phyloP scores from a whole-genome alignment of 2,329 filamentous ascomycete genomes.

The Fusarium euwallaceae region DNA sequence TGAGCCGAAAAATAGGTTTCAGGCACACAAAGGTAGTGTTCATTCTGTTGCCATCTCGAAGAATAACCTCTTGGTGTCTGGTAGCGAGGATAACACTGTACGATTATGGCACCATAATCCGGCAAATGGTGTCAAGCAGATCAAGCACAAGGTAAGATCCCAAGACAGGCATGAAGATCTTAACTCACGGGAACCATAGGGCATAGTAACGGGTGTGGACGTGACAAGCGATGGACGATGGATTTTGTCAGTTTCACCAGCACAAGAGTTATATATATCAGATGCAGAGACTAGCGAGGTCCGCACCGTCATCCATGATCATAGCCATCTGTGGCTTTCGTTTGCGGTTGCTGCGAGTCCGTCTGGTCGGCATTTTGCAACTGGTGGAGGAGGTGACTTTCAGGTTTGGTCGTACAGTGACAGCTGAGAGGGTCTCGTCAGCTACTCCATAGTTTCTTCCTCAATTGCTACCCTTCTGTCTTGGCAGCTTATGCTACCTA shows the following conservation, averaged over 20 bases:
- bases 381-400: neutral
- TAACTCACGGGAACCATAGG: neutral
- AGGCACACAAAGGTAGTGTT: neutral
- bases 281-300: neutral
- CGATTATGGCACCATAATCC: neutral
- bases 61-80: neutral
- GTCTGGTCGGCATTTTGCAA: neutral
- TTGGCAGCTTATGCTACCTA: neutral
- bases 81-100: neutral
- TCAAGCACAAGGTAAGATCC: neutral
- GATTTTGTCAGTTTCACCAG: neutral
- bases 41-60: neutral
- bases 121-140: neutral
- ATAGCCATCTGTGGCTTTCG: neutral
- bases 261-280: neutral
- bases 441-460: neutral
- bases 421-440: neutral
- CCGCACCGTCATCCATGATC: neutral
- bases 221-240: neutral
- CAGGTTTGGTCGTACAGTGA: neutral
- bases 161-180: neutral
- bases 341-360: neutral
- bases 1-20: neutral
- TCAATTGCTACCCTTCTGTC: neutral
- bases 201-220: neutral